Conservation (phyloP, 2,329 filamentous ascomycete genomes). For the Cladophialophora immunda region DNA sequence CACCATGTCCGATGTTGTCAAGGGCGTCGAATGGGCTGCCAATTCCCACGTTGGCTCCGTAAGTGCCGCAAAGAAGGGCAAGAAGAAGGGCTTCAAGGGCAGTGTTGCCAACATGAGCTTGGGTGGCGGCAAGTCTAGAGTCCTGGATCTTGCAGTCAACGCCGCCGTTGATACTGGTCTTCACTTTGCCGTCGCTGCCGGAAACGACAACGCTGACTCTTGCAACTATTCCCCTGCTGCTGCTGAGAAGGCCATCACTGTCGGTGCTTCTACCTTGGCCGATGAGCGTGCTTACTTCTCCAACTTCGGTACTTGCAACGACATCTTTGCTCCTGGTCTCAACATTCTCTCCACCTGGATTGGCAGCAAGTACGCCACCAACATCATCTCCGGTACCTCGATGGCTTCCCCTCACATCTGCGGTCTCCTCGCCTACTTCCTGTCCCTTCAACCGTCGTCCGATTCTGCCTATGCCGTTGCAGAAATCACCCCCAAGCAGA, state of each 20-base stretch:
- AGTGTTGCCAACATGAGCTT: constrained; percentile 99
- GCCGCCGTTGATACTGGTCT: constrained; percentile 90
- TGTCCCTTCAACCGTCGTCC: constrained; percentile 89
- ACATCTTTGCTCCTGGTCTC: constrained; percentile 97
- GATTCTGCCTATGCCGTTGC: constrained; percentile 93
- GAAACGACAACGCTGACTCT: constrained; percentile 98
- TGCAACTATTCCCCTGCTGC: constrained; percentile 99
- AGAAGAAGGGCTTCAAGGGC: constrained; percentile 97
- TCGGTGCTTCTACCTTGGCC: constrained; percentile 90
- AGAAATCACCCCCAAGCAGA: constrained; percentile 87
- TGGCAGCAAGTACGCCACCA: constrained; percentile 92
- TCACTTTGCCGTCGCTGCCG: constrained; percentile 97
- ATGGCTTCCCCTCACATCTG: constrained; percentile 98
- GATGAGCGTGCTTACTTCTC: constrained; percentile 99
- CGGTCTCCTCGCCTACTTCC: constrained; percentile 96
- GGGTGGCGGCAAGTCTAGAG: constrained; percentile 93
- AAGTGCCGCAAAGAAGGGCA: constrained; percentile 81
- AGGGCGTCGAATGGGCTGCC: constrained; percentile 95
- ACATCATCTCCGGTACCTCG: constrained; percentile 99
- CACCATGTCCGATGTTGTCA: constrained; percentile 98
- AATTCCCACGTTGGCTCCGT: constrained; percentile 78
- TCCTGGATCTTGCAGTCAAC: constrained; percentile 91
- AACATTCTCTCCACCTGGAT: constrained; percentile 99
- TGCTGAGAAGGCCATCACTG: constrained; percentile 89
- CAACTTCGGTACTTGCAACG: constrained; percentile 95